Evolutionary conservation across 2,329 filamentous ascomycete genomes (phyloP).

Genomic region (Exutisphaerella laricina): DNA sequence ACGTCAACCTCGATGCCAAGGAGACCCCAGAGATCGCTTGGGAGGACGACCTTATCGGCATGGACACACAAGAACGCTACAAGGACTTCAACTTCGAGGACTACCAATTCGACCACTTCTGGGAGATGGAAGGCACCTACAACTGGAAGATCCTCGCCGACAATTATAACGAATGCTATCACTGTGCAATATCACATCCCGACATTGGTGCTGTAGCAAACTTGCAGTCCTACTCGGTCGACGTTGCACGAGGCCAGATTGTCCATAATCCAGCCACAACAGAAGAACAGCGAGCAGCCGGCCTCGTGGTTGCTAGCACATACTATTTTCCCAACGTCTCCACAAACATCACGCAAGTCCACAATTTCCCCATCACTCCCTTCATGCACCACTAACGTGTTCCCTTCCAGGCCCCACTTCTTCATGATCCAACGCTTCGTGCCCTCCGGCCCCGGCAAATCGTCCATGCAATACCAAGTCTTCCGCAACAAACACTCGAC

Average conservation of each 20-base stretch:
- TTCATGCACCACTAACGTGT: slow-evolving; percentile 5
- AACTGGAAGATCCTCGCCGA: slow-evolving; percentile 59
- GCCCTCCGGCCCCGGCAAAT: slow-evolving; percentile 47
- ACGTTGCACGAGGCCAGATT: slow-evolving; percentile 47
- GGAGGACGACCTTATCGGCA: slow-evolving; percentile 48
- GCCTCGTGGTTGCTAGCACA: slow-evolving; percentile 44
- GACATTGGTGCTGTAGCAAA: slow-evolving; percentile 54
- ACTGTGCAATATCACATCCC: slow-evolving; percentile 56
- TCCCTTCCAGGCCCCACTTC: slow-evolving; percentile 51
- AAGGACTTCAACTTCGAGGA: slow-evolving; percentile 47
- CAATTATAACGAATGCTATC: slow-evolving; percentile 64
- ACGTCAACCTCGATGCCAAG: slow-evolving; percentile 52
- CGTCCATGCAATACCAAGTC: slow-evolving; percentile 58
- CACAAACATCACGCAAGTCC: slow-evolving; percentile 47
- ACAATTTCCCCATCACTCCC: background rate
- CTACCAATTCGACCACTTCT: slow-evolving; percentile 54
- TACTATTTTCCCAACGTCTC: slow-evolving; percentile 51
- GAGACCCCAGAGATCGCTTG: slow-evolving; percentile 46
- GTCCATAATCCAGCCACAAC: slow-evolving; percentile 44
- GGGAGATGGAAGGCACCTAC: slow-evolving; percentile 53
- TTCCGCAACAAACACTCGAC: slow-evolving; percentile 56
- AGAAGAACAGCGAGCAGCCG: slow-evolving; percentile 45
- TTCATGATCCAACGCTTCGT: slow-evolving; percentile 61
- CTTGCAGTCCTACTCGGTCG: slow-evolving; percentile 51
- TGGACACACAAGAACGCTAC: slow-evolving; percentile 45